These are phyloP conservation scores for Alternaria rosae DNA, from an alignment of 2,329 filamentous ascomycete genomes.

Conservation along the genomic window DNA sequence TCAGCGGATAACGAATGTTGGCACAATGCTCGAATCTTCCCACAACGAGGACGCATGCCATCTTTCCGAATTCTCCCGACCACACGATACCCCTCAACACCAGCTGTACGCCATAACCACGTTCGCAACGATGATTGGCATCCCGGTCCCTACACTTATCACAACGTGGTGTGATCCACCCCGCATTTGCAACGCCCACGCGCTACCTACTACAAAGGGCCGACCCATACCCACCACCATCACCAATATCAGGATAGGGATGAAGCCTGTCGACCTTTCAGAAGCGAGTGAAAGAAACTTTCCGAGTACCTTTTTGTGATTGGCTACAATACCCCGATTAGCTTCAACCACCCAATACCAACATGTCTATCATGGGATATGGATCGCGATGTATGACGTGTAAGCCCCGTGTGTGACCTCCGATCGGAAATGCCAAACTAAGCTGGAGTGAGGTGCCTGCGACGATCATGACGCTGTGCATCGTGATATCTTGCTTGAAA, in stretches of 20 bases:
- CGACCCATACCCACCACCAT: not conserved
- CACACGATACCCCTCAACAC: not conserved
- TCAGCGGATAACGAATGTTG: not conserved
- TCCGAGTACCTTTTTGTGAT: not conserved
- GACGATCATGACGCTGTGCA: conserved; percentile 6
- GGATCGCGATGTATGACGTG: conserved; percentile 5
- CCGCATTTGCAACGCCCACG: conserved; percentile 8
- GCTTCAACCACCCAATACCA: not conserved
- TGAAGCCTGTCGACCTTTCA: not conserved
- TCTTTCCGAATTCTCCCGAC: conserved; percentile 19
- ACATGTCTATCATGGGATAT: not conserved
- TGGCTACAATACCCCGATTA: not conserved
- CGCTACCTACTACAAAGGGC: not conserved
- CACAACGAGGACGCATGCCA: not conserved
- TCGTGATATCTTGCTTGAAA: not conserved
- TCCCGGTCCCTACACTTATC: conserved; percentile 7
- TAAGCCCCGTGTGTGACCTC: not conserved
- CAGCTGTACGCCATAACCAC: not conserved
- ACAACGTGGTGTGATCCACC: conserved; percentile 27
- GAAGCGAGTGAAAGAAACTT: not conserved
- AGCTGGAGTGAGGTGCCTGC: too few species aligned
- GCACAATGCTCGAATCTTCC: not conserved
- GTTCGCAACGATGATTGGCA: not conserved
- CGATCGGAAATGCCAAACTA: too few species aligned
- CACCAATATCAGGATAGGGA: not conserved